Evolutionary conservation across 331 rosid genomes (phyloP).

Genomic region (Rosa hybrid): DNA sequence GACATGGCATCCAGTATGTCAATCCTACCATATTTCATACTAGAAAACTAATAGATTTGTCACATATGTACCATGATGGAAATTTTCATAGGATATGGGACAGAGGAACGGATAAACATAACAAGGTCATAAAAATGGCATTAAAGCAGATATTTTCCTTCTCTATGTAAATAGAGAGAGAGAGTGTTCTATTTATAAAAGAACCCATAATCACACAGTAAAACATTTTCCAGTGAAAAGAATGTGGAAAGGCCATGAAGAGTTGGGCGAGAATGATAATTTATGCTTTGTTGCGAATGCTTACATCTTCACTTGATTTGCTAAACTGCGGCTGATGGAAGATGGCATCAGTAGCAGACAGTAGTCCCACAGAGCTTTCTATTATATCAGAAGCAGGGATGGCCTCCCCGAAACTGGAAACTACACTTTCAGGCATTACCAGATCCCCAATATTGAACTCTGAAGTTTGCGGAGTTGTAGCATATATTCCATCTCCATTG

Average conservation of each 20-base stretch:
- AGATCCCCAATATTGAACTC: slow-evolving; percentile 68
- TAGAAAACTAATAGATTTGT: background rate
- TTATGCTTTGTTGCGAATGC: slow-evolving; percentile 30
- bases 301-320: slow-evolving; percentile 73
- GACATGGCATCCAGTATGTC: background rate
- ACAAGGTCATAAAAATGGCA: background rate
- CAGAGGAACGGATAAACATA: background rate
- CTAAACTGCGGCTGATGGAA: slow-evolving; percentile 58
- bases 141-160: background rate
- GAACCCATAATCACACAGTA: background rate
- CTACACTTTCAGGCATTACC: slow-evolving; percentile 62
- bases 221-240: background rate
- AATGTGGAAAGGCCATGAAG: background rate
- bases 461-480: slow-evolving; percentile 45
- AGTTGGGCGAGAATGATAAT: background rate
- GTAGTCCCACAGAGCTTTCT: slow-evolving; percentile 77
- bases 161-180: background rate
- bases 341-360: slow-evolving; percentile 68
- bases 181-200: background rate
- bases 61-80: background rate
- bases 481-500: slow-evolving; percentile 58
- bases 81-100: background rate
- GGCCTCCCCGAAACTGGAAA: slow-evolving; percentile 77
- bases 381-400: slow-evolving; percentile 71
- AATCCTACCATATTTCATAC: background rate